Percentiles rank a stretch among this genome's conserved stretches.
Conservation (phyloP, 345 rosid genomes). For the Melaleuca quinquenervia region DNA sequence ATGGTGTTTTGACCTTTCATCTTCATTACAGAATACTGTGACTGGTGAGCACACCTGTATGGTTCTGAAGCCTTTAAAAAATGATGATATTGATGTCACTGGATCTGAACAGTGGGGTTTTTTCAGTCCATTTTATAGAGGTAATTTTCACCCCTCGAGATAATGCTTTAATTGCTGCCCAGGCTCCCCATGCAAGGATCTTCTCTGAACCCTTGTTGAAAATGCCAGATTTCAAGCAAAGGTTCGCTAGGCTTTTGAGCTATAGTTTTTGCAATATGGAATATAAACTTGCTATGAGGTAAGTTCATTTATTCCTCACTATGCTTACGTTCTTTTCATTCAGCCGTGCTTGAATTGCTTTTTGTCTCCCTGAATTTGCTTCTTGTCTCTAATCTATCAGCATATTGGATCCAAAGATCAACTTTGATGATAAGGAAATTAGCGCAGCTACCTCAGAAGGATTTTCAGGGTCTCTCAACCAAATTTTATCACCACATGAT, state of each 20-base stretch:
- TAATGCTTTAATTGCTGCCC: neutral
- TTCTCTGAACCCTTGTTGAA: neutral
- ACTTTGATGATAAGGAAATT: conserved; percentile 32
- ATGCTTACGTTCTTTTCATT: neutral
- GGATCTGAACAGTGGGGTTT: conserved; percentile 78
- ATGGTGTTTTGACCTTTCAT: conserved; percentile 4
- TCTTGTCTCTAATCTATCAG: conserved; percentile 28
- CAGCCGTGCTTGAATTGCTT: neutral
- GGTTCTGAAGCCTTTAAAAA: conserved; percentile 71
- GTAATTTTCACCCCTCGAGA: conserved; percentile 12
- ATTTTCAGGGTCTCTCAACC: conserved; percentile 34
- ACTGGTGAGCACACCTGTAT: conserved; percentile 96
- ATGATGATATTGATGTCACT: conserved; percentile 44
- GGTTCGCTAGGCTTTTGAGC: conserved; percentile 50
- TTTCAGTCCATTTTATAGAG: conserved; percentile 83
- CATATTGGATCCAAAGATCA: conserved; percentile 76
- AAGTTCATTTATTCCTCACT: conserved; percentile 5
- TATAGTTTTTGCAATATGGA: conserved; percentile 62
- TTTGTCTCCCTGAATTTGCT: neutral
- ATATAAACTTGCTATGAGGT: conserved; percentile 94
- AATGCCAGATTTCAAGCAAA: conserved; percentile 59
- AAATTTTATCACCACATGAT: conserved; percentile 47
- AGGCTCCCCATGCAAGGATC: neutral
- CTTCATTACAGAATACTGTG: conserved; percentile 51
- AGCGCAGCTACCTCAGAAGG: conserved; percentile 26